Conservation (phyloP, 257 asterid species). For the Scutellaria galericulata region DNA sequence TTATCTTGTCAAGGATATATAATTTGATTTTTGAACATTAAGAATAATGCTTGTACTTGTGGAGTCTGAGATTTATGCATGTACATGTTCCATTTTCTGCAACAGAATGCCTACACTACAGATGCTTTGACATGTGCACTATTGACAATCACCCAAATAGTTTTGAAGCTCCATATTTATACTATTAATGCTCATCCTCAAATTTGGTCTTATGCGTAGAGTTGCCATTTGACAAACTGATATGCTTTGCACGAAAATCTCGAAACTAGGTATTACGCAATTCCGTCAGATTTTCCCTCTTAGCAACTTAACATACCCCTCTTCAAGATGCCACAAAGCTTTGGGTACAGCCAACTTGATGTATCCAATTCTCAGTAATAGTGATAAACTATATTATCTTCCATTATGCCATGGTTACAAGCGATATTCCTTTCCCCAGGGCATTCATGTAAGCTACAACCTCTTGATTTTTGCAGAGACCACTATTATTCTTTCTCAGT, state of each 20-base stretch:
- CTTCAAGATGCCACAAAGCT: conserved; percentile 5
- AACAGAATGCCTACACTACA: too few relatives aligned
- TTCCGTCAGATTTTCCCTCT: background rate
- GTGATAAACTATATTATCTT: background rate
- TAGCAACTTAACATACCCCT: background rate
- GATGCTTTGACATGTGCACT: too few relatives aligned
- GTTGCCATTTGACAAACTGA: too few relatives aligned
- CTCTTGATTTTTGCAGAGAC: background rate
- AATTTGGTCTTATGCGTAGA: too few relatives aligned
- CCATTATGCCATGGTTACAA: background rate
- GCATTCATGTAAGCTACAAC: background rate
- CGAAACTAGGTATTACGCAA: too few relatives aligned
- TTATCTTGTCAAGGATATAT: too few relatives aligned
- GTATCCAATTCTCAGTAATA: background rate
- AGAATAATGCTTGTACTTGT: too few relatives aligned
- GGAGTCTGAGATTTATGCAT: background rate
- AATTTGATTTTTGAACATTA: too few relatives aligned
- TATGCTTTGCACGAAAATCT: too few relatives aligned
- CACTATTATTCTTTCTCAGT: background rate
- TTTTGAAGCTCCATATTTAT: too few relatives aligned
- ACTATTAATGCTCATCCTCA: too few relatives aligned
- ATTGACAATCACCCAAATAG: too few relatives aligned
- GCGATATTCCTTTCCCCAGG: background rate
- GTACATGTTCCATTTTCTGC: background rate
- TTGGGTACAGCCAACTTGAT: background rate